Evolutionary conservation across 306 rosid genomes (phyloP), one percentile per base, ranked within the genome.

Genomic region (Gastrolobium villosum): DNA sequence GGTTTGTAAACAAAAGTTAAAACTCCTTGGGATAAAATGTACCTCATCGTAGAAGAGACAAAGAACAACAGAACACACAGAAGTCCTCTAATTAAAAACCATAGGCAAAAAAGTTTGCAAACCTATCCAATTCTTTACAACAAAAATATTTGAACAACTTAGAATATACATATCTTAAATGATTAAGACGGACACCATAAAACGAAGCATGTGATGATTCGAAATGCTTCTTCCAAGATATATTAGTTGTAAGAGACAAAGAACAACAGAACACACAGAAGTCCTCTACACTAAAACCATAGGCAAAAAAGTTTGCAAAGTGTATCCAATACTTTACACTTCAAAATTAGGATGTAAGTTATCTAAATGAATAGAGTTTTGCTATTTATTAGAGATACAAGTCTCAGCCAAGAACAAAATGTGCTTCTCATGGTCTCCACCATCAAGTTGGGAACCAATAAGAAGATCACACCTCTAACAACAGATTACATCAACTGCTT

Each of bases 281-380:
- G 39, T 9, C 69, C 31, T 60, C 80, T 10, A 34, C 65, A n/a
- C 13, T 28, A 6, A 40, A 83, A 13, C 15, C 20, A 66, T 39
- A 50, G 44, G 63, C 53, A 65, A 59, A 71, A 31, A 54, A 46
- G 28, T 54, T 52, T 13, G 59, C 62, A 53, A 57, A n/a, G 11
- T 68, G 61, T 44, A n/a, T 83, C 64, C 73, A 59, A 70, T 74
- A 78, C 76, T 5, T 7, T 41, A 66, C 35, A 67, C n/a, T n/a
- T n/a, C 39, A 15, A 61, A 65, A 46, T 68, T 62, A 32, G 75
- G 68, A 45, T 15, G 30, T 6, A 52, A 40, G 20, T 59, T 20
- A 32, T 15, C n/a, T 39, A 11, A 45, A 54, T 63, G 26, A 64
- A 56, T 55, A 32, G 30, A 28, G 73, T 43, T 26, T 62, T 6